A percentile compares a stretch with the other conserved stretches of the same genome.
Evolutionary conservation across 192 early-diverging fungal genomes (phyloP).

Genomic region (Coemansia sp.): DNA sequence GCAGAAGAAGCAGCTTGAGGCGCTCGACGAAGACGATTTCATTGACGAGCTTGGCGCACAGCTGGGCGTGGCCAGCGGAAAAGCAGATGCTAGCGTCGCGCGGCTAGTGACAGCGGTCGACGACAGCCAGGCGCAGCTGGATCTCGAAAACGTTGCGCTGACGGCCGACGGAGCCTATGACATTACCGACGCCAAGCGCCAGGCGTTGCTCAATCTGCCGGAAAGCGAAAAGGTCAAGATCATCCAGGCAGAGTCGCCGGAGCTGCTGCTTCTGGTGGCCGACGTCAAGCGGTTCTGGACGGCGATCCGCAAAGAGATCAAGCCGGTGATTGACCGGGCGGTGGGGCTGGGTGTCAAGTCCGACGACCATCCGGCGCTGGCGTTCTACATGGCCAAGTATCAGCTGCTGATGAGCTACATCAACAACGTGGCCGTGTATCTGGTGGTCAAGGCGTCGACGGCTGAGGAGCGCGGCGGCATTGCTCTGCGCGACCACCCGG

Average conservation of each 20-base stretch:
- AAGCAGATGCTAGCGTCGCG: constrained; percentile 10
- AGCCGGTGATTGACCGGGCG: constrained; percentile 31
- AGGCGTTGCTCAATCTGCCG: constrained; percentile 56
- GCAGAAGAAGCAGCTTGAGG: constrained; percentile 74
- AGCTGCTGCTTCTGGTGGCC: constrained; percentile 65
- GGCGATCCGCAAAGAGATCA: constrained; percentile 35
- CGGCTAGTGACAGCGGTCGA: constrained; percentile 33
- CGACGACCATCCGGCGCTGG: constrained; percentile 48
- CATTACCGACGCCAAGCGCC: constrained; percentile 38
- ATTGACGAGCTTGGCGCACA: constrained; percentile 65
- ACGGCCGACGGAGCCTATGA: constrained; percentile 22
- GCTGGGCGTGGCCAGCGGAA: constrained; percentile 43
- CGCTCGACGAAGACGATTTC: constrained; percentile 86
- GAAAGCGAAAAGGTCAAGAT: constrained; percentile 63
- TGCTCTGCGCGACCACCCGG: constrained; percentile 75
- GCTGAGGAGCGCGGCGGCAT: constrained; percentile 49
- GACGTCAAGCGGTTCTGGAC: constrained; percentile 51
- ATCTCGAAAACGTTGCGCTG: constrained; percentile 23
- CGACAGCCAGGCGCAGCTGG: constrained; percentile 27
- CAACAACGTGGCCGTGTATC: constrained; percentile 87
- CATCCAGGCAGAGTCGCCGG: constrained; percentile 71
- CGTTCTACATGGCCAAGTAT: constrained; percentile 49
- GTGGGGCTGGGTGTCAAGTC: constrained; percentile 25
- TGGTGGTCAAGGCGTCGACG: constrained; percentile 66
- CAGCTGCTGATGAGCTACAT: constrained; percentile 72